phyloP scores from a whole-genome alignment of 2,329 filamentous ascomycete genomes.

The Acarospora socialis region DNA sequence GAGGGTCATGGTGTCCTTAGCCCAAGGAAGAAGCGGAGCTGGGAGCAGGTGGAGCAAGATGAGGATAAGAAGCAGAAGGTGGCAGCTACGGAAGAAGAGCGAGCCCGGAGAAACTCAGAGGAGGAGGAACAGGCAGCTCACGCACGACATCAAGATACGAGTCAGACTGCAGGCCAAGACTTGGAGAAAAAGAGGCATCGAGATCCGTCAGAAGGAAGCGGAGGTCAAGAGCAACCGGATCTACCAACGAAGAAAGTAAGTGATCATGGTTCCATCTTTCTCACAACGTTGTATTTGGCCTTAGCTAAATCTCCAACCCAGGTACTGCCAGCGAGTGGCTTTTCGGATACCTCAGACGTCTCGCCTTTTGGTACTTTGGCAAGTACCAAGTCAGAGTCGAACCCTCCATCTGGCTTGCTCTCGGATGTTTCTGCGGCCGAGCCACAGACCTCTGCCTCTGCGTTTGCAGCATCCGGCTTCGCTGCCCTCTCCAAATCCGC shows the following conservation, averaged over 20 bases:
- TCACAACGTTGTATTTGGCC: neutral
- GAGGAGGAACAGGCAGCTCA: slow-evolving; percentile 5
- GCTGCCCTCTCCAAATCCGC: slow-evolving; percentile 48
- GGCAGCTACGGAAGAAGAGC: slow-evolving; percentile 13
- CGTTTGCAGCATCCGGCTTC: slow-evolving; percentile 56
- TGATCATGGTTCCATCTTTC: too few species aligned
- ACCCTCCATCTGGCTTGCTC: neutral
- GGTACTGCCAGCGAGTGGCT: slow-evolving; percentile 19
- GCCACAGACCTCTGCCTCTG: slow-evolving; percentile 39
- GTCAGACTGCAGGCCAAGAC: slow-evolving; percentile 18
- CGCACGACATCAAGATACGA: slow-evolving; percentile 5
- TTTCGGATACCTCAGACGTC: slow-evolving; percentile 28
- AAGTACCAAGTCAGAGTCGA: slow-evolving; percentile 17
- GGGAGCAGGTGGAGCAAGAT: slow-evolving; percentile 28
- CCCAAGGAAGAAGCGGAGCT: slow-evolving; percentile 30
- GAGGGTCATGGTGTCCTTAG: slow-evolving; percentile 15
- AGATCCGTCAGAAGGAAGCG: slow-evolving; percentile 27
- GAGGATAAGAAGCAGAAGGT: slow-evolving; percentile 16
- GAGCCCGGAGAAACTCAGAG: slow-evolving; percentile 11
- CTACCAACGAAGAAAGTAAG: too few species aligned
- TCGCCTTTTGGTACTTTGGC: slow-evolving; percentile 29
- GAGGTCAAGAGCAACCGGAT: slow-evolving; percentile 13
- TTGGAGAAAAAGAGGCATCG: slow-evolving; percentile 30
- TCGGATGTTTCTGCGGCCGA: slow-evolving; percentile 8
- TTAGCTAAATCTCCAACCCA: too few species aligned